These are phyloP conservation scores for Diphasiastrum complanatum DNA, from an alignment of 83 land plant genomes.

Conservation along the genomic window DNA sequence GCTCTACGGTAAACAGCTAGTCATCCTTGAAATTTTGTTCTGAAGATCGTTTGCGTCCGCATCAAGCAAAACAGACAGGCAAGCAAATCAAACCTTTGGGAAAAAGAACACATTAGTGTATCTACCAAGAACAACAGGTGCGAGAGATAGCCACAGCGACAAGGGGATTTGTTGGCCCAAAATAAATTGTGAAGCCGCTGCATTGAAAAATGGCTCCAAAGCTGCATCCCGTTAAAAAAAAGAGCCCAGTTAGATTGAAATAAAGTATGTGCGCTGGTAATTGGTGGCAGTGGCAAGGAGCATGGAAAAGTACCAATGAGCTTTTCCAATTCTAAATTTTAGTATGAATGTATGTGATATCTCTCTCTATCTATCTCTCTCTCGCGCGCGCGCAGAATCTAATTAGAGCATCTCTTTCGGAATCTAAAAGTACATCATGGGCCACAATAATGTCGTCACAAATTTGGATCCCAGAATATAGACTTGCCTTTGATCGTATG, in stretches of 20 bases:
- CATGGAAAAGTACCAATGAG: no score
- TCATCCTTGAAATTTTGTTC: no score
- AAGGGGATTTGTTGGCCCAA: constrained; percentile 74
- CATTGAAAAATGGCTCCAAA: constrained; percentile 95
- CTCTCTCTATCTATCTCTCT: no score
- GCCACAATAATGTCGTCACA: background rate
- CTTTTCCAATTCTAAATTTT: no score
- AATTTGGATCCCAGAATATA: background rate
- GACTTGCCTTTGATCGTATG: constrained; percentile 84
- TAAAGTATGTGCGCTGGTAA: background rate
- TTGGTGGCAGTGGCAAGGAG: background rate
- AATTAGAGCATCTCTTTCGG: background rate
- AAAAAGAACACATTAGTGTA: background rate
- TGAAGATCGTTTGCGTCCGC: background rate
- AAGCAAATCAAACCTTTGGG: background rate
- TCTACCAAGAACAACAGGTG: constrained; percentile 88
- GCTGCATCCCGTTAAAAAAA: constrained; percentile 35
- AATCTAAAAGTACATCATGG: background rate
- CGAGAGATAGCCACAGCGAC: constrained; percentile 68
- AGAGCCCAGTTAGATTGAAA: background rate
- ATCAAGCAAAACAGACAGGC: background rate
- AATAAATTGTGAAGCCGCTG: constrained; percentile 85
- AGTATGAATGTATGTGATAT: background rate
- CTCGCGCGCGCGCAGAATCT: background rate
- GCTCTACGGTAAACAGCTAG: no score